These are phyloP conservation scores for Aspergillus campestris DNA, from an alignment of 495 filamentous ascomycete genomes.

Conservation along the genomic window DNA sequence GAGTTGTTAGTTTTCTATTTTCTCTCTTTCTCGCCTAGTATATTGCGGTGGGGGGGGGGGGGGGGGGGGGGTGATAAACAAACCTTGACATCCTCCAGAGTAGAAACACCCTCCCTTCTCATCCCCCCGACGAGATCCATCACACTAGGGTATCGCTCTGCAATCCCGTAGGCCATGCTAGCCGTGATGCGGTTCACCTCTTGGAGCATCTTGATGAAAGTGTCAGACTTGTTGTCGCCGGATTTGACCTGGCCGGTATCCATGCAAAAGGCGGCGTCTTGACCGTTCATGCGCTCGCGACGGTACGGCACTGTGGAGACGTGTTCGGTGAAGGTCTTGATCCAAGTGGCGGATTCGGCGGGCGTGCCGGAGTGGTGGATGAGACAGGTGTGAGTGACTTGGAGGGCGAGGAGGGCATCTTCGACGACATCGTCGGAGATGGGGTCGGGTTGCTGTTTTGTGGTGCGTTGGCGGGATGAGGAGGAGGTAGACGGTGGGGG, in stretches of 20 bases:
- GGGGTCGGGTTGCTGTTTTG: constrained; percentile 36
- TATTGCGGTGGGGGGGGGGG: too few relatives aligned
- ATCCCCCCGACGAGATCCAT: constrained; percentile 49
- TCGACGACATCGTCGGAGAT: constrained; percentile 68
- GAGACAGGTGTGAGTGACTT: constrained; percentile 57
- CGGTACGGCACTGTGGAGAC: constrained; percentile 70
- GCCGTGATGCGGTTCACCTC: constrained; percentile 67
- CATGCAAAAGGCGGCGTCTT: constrained; percentile 70
- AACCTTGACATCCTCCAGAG: constrained; percentile 53
- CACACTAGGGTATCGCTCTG: constrained; percentile 50
- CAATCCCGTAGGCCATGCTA: constrained; percentile 65
- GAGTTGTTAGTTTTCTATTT: constrained; percentile 4
- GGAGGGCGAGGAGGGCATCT: constrained; percentile 62
- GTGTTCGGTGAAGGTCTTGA: constrained; percentile 71
- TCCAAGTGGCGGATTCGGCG: constrained; percentile 67
- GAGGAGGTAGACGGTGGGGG: constrained; percentile 14
- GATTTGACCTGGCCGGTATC: constrained; percentile 71
- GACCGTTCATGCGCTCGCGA: constrained; percentile 33
- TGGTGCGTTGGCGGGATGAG: constrained; percentile 25
- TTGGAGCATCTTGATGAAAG: constrained; percentile 70
- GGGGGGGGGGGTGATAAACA: too few relatives aligned
- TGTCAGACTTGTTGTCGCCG: constrained; percentile 59
- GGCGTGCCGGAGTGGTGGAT: constrained; percentile 61
- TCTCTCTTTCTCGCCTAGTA: too few relatives aligned
- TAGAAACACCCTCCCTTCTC: constrained; percentile 46